Evolutionary conservation across 1,284 basidiomycete species (phyloP), one percentile per base, ranked within the genome.

Genomic region (Fistulinella cinereoalba): DNA sequence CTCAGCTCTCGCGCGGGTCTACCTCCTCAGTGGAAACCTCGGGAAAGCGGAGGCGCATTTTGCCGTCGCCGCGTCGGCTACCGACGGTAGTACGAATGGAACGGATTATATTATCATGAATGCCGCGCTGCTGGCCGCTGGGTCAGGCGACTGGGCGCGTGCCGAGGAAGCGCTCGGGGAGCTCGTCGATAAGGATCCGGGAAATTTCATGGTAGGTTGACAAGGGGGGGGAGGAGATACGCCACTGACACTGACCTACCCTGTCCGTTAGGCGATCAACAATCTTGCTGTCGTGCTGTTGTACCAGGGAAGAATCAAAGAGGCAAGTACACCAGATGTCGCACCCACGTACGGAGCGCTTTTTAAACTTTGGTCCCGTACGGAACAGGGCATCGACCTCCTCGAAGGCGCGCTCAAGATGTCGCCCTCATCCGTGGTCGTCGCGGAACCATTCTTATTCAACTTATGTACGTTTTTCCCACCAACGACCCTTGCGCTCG

Each of bases 371-470:
- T 28, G 25, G 12, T 27, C 7, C 9, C 13, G 27, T 9, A 3
- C 13, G 27, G 13, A 28, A 5, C 46, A 87, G 83, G 83, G 77
- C 2, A 88, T 88, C 41, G 73, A 78, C 36, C 71, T 81, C 2
- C 69, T 91, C 25, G 88, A 91, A 63, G 62, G 54, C 3, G 80
- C 80, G 3, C 61, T 91, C 22, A 71, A 69, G 41, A 60, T 73
- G 4, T 83, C 85, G 2, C 88, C 88, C 1, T 75, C 83, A 1
- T 77, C 77, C 37, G 77, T 85, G 13, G 81, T 85, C 10, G 75
- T 82, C 18, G 82, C 85, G 3, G 88, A 91, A 57, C 87, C 88
- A 5, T 86, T 86, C 64, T 60, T 91, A 37, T 91, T 90, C 67
- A 91, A 91, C 54, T 71, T 91, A 15, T 85, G 88, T 89, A 60